Base-by-base conservation (phyloP, 805 yeast genomes). In the Barnettozyma salicaria region DNA sequence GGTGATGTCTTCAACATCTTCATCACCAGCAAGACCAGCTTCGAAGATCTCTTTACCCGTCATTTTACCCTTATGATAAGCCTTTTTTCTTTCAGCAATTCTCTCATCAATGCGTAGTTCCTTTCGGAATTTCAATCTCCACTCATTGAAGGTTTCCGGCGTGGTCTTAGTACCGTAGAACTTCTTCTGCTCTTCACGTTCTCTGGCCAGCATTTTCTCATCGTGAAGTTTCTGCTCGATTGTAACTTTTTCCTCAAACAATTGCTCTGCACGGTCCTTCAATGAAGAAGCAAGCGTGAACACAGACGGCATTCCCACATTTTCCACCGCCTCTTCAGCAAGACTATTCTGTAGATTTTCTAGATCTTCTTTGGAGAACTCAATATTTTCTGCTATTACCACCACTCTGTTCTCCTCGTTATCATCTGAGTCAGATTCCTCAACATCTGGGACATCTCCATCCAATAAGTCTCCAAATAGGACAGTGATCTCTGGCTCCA, bases 151-250 rank as follows among this genome's bases (percentile, higher is more conserved):
- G n/a, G 80, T 68, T 48, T 84, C 95, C 12, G 59, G 62, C 2
- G 97, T 90, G 6, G 90, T 96, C 37, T 82, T 75, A 1, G 97
- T 92, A 24, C 98, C 98, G 27, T 70, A 67, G 61, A 90, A 90
- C 60, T 92, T 92, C 58, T 80, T 80, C 57, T 87, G 95, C 56
- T 88, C 96, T 58, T 80, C 80, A 49, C 67, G 70, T 57, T 92
- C 97, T 45, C 76, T 76, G 17, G 68, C 78, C 35, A 69, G 63
- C 14, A 82, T 61, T 44, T 70, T 72, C 34, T 68, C 65, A 44
- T 85, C 87, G 47, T 78, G 72, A 44, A 61, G 60, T 38, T 69
- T 68, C 50, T 85, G 89, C 25, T 64, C 67, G 6, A 46, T 50
- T 12, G 66, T 63, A 31, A 83, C 65, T 46, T 80, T 78, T n/a